phyloP scores from a whole-genome alignment of 2,329 filamentous ascomycete species.

The Xylaria sp. region DNA sequence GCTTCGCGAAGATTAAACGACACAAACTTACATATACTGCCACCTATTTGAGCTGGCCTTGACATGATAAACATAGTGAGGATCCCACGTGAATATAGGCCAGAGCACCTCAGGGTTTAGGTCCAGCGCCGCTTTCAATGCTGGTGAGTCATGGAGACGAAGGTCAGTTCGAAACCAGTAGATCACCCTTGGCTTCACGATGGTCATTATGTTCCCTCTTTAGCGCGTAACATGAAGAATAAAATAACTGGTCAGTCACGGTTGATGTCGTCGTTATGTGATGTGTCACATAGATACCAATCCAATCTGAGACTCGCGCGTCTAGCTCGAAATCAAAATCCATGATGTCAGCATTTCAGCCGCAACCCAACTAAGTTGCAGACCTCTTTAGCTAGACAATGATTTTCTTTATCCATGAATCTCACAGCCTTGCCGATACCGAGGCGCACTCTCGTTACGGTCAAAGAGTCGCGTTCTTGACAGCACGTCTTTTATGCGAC shows the following conservation, averaged over 20 bases:
- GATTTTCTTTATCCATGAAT: background rate
- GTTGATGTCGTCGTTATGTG: background rate
- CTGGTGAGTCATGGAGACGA: slow-evolving; percentile 80
- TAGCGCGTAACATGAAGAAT: background rate
- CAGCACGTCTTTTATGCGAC: background rate
- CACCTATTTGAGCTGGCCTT: slow-evolving; percentile 78
- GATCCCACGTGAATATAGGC: slow-evolving; percentile 84
- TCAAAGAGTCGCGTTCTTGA: background rate
- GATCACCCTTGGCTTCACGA: slow-evolving; percentile 65
- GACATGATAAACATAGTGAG: slow-evolving; percentile 80
- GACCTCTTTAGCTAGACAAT: background rate
- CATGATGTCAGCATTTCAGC: slow-evolving; percentile 37
- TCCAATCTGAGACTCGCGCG: background rate
- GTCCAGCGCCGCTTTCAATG: slow-evolving; percentile 76
- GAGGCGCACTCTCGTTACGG: background rate
- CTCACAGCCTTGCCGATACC: background rate
- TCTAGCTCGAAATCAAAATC: slow-evolving; percentile 29
- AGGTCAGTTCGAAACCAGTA: slow-evolving; percentile 86
- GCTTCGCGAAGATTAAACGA: background rate
- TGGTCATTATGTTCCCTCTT: slow-evolving; percentile 15
- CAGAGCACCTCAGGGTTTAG: slow-evolving; percentile 75
- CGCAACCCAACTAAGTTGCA: slow-evolving; percentile 13
- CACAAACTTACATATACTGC: slow-evolving; percentile 71
- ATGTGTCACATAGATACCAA: background rate
- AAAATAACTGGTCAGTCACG: background rate